Evolutionary conservation across 179 eudicot species (phyloP).

Genomic region (Actinidia chinensis): DNA sequence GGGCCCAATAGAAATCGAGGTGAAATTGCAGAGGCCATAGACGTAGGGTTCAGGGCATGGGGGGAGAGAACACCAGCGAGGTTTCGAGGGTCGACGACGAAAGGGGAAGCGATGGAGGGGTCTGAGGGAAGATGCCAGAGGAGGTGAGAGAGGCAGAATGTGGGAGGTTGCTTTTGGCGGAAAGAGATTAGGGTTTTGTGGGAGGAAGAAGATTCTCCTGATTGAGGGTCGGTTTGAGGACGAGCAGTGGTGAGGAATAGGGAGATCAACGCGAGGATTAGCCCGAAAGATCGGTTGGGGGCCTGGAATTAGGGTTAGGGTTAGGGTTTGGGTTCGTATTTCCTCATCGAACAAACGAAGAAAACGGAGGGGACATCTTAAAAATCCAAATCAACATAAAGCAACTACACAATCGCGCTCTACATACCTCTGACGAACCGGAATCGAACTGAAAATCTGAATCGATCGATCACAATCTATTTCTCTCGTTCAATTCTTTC

Average conservation of each 20-base stretch:
- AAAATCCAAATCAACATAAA: not conserved
- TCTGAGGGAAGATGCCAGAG: slow-evolving; percentile 79
- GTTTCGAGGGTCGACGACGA: slow-evolving; percentile 57
- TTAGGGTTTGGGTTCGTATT: slow-evolving; percentile 24
- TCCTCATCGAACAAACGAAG: slow-evolving; percentile 21
- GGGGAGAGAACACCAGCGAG: slow-evolving; percentile 75
- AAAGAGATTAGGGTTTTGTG: slow-evolving; percentile 45
- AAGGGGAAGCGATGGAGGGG: slow-evolving; percentile 70
- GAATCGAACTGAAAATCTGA: not conserved
- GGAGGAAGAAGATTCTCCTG: slow-evolving; percentile 65
- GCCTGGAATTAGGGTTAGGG: slow-evolving; percentile 69
- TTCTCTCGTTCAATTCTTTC: not conserved
- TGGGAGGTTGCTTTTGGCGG: slow-evolving; percentile 32
- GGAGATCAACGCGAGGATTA: slow-evolving; percentile 69
- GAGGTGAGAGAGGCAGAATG: slow-evolving; percentile 40
- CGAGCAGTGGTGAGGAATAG: slow-evolving; percentile 48
- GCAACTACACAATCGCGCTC: not conserved
- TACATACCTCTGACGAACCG: not conserved
- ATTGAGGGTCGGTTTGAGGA: slow-evolving; percentile 59
- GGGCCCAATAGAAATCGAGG: slow-evolving; percentile 49
- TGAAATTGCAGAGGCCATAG: slow-evolving; percentile 71
- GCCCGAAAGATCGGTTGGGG: slow-evolving; percentile 60
- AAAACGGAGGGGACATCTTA: slow-evolving; percentile 28
- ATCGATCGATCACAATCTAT: not conserved
- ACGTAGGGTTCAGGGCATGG: slow-evolving; percentile 85